phyloP scores from a whole-genome alignment of 2,329 filamentous ascomycete genomes.

The Colletotrichum euphorbiae region DNA sequence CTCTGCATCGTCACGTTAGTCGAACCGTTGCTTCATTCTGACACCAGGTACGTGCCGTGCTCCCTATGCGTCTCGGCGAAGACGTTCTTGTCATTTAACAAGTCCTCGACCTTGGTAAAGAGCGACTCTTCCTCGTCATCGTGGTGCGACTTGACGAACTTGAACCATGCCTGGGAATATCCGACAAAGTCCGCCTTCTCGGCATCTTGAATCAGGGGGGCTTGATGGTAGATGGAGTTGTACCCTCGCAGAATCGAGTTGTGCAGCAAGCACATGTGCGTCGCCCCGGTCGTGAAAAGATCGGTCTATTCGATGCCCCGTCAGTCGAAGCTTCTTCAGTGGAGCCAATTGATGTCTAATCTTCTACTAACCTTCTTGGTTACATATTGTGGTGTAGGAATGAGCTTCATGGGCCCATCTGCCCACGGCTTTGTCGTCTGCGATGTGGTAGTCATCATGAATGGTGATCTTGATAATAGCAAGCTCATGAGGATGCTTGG shows the following conservation, averaged over 20 bases:
- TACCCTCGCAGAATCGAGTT: conserved; percentile 72
- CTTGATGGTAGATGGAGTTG: conserved; percentile 73
- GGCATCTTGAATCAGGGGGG: conserved; percentile 60
- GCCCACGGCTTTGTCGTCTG: conserved; percentile 59
- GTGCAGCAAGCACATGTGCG: conserved; percentile 71
- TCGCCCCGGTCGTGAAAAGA: conserved; percentile 68
- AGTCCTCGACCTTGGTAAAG: conserved; percentile 65
- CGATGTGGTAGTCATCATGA: conserved; percentile 50
- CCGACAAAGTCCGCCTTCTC: conserved; percentile 68
- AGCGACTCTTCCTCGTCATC: conserved; percentile 69
- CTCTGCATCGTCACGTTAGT: conserved; percentile 42
- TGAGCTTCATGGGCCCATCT: conserved; percentile 65
- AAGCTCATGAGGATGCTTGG: conserved; percentile 47
- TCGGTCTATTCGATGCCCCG: conserved; percentile 56
- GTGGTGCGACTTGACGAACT: conserved; percentile 70
- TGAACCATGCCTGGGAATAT: conserved; percentile 68
- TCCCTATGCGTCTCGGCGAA: conserved; percentile 66
- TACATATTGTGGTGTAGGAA: conserved; percentile 64
- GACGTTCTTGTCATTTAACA: conserved; percentile 62
- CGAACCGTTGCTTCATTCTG: not conserved
- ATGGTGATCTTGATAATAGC: conserved; percentile 51
- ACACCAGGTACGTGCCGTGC: conserved; percentile 58
- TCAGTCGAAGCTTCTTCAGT: conserved; percentile 22
- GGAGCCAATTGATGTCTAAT: not conserved
- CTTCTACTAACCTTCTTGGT: conserved; percentile 59